These are phyloP conservation scores for Claviceps humidiphila DNA, from an alignment of 2,329 filamentous ascomycete genomes.

Conservation along the genomic window DNA sequence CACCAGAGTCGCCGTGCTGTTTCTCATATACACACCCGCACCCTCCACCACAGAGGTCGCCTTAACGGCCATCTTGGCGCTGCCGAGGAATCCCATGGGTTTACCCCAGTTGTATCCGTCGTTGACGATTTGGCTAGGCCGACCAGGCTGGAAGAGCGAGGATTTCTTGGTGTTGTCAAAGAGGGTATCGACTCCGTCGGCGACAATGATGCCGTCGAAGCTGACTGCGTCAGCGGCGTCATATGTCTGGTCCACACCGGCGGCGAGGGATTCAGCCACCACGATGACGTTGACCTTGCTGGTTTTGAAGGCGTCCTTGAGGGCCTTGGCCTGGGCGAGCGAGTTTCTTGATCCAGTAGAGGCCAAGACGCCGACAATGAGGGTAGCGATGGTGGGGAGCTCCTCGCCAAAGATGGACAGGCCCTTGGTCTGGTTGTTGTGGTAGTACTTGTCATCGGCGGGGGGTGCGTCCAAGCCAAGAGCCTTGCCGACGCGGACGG, in stretches of 20 bases:
- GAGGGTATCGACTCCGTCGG: slow-evolving; percentile 36
- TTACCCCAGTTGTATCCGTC: slow-evolving; percentile 58
- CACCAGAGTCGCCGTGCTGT: slow-evolving; percentile 25
- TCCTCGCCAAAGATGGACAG: slow-evolving; percentile 46
- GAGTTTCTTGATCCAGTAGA: slow-evolving; percentile 28
- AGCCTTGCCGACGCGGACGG: slow-evolving; percentile 47
- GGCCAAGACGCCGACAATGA: slow-evolving; percentile 51
- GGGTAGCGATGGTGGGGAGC: slow-evolving; percentile 45
- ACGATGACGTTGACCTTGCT: slow-evolving; percentile 44
- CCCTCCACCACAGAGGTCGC: slow-evolving; percentile 30
- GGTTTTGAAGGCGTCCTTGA: slow-evolving; percentile 35
- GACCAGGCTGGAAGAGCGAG: slow-evolving; percentile 48
- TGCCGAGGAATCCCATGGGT: slow-evolving; percentile 48
- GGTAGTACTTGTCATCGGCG: slow-evolving; percentile 52
- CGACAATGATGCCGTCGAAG: slow-evolving; percentile 51
- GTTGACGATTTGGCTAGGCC: slow-evolving; percentile 49
- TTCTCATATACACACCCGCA: slow-evolving; percentile 27
- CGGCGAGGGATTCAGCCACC: slow-evolving; percentile 43
- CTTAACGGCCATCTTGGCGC: slow-evolving; percentile 21
- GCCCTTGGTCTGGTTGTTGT: slow-evolving; percentile 50
- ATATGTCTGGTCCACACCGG: slow-evolving; percentile 50
- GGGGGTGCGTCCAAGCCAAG: slow-evolving; percentile 45
- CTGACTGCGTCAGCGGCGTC: slow-evolving; percentile 46
- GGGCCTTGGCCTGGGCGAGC: slow-evolving; percentile 31
- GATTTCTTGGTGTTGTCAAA: slow-evolving; percentile 33